Percentiles rank a stretch among this genome's conserved stretches.
These are phyloP conservation scores for Erythrophleum ivorense DNA, from an alignment of 331 rosid genomes.

Conservation along the genomic window DNA sequence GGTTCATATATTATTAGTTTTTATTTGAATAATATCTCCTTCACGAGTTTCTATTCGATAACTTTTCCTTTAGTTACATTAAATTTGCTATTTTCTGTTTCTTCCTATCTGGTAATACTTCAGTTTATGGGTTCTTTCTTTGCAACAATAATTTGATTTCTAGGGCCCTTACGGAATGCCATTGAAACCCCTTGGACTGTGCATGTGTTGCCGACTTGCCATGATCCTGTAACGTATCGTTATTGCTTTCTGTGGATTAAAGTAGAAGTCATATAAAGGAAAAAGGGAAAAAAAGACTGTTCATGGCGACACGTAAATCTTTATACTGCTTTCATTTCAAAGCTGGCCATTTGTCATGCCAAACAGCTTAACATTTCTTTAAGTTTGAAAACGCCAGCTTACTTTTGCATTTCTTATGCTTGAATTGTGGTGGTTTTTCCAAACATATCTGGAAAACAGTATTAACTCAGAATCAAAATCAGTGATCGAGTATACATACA, in stretches of 20 bases:
- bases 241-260: slow-evolving; percentile 1
- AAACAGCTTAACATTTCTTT: neutral
- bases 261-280: neutral
- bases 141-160: neutral
- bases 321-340: slow-evolving; percentile 23
- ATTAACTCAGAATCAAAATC: neutral
- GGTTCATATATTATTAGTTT: neutral
- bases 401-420: neutral
- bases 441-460: neutral
- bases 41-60: neutral
- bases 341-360: neutral
- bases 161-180: neutral
- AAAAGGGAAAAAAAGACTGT: neutral
- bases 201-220: slow-evolving; percentile 4
- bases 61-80: too few relatives aligned
- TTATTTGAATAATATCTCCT: neutral
- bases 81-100: neutral
- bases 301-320: slow-evolving; percentile 18
- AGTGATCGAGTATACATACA: neutral
- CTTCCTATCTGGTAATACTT: neutral
- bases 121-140: neutral
- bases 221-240: neutral
- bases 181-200: neutral
- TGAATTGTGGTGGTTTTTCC: neutral
- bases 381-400: neutral